Percentiles rank a stretch among this genome's conserved stretches.
phyloP scores from a whole-genome alignment of 495 filamentous ascomycete genomes.

The Hypomontagnella submonticulosa region DNA sequence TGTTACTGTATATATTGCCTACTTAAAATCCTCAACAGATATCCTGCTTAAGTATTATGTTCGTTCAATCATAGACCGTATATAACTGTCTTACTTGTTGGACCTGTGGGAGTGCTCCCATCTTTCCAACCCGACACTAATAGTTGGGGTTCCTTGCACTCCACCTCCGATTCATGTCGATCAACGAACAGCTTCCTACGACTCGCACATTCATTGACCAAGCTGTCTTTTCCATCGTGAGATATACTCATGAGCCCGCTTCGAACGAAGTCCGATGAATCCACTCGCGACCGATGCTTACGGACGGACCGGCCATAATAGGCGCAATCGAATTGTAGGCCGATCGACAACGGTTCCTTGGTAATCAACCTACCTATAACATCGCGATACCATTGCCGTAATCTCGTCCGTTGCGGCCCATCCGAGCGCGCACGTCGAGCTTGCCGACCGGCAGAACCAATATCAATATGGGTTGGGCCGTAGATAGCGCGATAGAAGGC shows the following conservation, averaged over 20 bases:
- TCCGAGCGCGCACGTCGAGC: conserved; percentile 32
- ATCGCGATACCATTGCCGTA: conserved; percentile 15
- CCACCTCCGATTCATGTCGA: conserved; percentile 14
- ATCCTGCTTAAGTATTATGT: too few relatives aligned
- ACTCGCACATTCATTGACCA: conserved; percentile 11
- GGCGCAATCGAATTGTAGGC: conserved; percentile 25
- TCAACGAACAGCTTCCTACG: conserved; percentile 22
- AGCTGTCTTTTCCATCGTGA: conserved; percentile 13
- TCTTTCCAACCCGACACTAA: not conserved
- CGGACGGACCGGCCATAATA: conserved; percentile 28
- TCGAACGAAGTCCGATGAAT: conserved; percentile 36
- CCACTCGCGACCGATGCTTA: conserved; percentile 18
- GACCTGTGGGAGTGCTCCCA: not conserved
- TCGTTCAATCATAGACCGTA: not conserved
- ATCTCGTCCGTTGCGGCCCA: conserved; percentile 9
- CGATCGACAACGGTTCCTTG: conserved; percentile 1
- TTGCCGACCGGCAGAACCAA: conserved; percentile 28
- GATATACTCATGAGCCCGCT: conserved; percentile 18
- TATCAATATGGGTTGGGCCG: conserved; percentile 25
- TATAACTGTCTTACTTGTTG: not conserved
- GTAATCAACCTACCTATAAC: conserved; percentile 4
- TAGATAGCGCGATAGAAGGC: conserved; percentile 52
- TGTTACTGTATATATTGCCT: too few relatives aligned
- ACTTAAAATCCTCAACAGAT: too few relatives aligned
- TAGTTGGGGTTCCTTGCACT: not conserved